These are phyloP conservation scores for Mortierella sp. DNA, from an alignment of 371 early-diverging fungal species.

Conservation along the genomic window DNA sequence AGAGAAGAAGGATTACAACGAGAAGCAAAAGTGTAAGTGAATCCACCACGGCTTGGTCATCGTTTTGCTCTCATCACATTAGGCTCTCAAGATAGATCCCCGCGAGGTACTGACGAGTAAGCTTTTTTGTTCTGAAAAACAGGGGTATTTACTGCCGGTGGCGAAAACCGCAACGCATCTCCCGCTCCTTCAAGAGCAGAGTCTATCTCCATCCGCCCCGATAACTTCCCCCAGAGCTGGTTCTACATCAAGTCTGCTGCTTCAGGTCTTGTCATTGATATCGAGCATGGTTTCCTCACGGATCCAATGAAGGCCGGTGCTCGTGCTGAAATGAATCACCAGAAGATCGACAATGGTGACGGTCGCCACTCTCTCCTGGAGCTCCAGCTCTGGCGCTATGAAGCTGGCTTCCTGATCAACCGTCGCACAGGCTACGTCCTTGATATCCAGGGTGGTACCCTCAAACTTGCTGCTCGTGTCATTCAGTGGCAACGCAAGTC, in stretches of 20 bases:
- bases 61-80: background rate
- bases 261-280: conserved; percentile 59
- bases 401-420: conserved; percentile 64
- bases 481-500: conserved; percentile 50
- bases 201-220: conserved; percentile 49
- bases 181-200: conserved; percentile 51
- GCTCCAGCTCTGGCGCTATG: conserved; percentile 68
- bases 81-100: conserved; percentile 1
- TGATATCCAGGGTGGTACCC: conserved; percentile 66
- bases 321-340: conserved; percentile 52
- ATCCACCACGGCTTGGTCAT: too few relatives aligned
- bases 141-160: conserved; percentile 35
- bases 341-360: conserved; percentile 53
- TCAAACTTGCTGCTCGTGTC: conserved; percentile 43
- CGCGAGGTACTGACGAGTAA: background rate
- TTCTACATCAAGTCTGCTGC: conserved; percentile 69
- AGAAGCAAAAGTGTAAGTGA: conserved; percentile 53
- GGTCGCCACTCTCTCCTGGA: conserved; percentile 57
- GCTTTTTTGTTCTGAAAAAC: background rate
- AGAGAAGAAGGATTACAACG: conserved; percentile 52
- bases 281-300: conserved; percentile 54
- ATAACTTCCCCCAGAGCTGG: conserved; percentile 66
- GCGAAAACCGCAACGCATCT: conserved; percentile 21
- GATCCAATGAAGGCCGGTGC: conserved; percentile 56
- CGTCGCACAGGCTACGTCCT: conserved; percentile 66